Conservation (phyloP, 805 yeast species). For the Starmerella stigmatis region DNA sequence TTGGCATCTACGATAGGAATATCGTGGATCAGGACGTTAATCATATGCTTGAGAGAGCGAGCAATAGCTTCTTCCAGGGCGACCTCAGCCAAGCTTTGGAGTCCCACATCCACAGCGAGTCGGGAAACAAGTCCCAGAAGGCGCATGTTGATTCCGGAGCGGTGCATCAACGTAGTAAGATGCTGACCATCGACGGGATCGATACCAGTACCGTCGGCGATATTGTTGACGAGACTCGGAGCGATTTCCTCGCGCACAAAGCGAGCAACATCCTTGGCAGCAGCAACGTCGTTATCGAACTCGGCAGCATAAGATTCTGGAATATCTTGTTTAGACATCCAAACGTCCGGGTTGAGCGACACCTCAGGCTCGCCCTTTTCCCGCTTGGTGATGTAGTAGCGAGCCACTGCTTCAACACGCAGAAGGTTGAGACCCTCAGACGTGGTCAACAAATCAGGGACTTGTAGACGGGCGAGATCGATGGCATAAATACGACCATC, state of each 20-base stretch:
- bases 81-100: slow-evolving; percentile 39
- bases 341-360: slow-evolving; percentile 71
- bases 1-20: slow-evolving; percentile 50
- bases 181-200: slow-evolving; percentile 73
- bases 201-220: slow-evolving; percentile 41
- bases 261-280: slow-evolving; percentile 58
- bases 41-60: slow-evolving; percentile 65
- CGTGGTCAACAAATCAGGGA: slow-evolving; percentile 68
- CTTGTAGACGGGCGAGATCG: slow-evolving; percentile 76
- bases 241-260: slow-evolving; percentile 51
- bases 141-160: slow-evolving; percentile 77
- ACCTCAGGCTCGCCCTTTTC: slow-evolving; percentile 33
- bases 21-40: slow-evolving; percentile 40
- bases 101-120: slow-evolving; percentile 31
- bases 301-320: slow-evolving; percentile 31
- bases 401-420: slow-evolving; percentile 66
- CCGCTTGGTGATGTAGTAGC: slow-evolving; percentile 34
- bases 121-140: slow-evolving; percentile 61
- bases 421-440: slow-evolving; percentile 54
- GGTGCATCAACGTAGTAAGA: slow-evolving; percentile 58
- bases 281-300: slow-evolving; percentile 43
- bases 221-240: slow-evolving; percentile 49
- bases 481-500: slow-evolving; percentile 77
- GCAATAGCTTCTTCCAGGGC: slow-evolving; percentile 62
- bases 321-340: slow-evolving; percentile 35